Evolutionary conservation across 768 basidiomycete genomes (phyloP), one percentile per base, ranked within the genome.

Genomic region (Russula griseocarnosa): DNA sequence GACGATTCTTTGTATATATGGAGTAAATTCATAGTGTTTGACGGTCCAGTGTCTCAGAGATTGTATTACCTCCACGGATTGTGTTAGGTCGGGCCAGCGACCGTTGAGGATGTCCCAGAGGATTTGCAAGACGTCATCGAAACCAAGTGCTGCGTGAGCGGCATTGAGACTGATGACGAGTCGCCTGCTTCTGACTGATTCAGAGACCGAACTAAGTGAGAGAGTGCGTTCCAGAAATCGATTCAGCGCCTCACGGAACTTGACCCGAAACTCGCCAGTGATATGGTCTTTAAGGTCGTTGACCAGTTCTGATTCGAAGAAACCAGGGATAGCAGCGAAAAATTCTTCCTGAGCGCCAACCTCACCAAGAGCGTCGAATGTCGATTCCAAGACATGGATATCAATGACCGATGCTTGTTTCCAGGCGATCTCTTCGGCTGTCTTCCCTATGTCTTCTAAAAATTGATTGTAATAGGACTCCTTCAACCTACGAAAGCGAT

Each of bases 281-380:
- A 58, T 18, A 38, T 26, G 14, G 10, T 30, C 22, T 36, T 24
- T 2, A 7, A 20, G 11, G n/a, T 10, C 28, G 16, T 28, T 3
- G 7, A 60, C 51, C 2, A 28, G 36, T 3, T 16, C 9, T 9
- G 59, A 60, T 14, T 28, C 22, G 20, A 51, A 56, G 34, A 62
- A 56, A 24, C 61, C 46, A 14, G 61, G 61, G 13, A 62, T 40
- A 24, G 22, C 54, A 0, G 34, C 30, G 16, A 61, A 46, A 26
- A 53, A 54, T 30, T n/a, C 24, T 32, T 40, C 60, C 10, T 47
- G 16, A 0, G 28, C 30, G 46, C 42, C 47, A 20, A 50, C 61
- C 40, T 62, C 55, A 13, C 34, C 61, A 2, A 56, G n/a, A 22
- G 61, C 24, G 3, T 49, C 13, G 24, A 62, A 14, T 32, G 47